Evolutionary conservation across 2,329 filamentous ascomycete genomes (phyloP).

Genomic region (Trichoderma sp.): DNA sequence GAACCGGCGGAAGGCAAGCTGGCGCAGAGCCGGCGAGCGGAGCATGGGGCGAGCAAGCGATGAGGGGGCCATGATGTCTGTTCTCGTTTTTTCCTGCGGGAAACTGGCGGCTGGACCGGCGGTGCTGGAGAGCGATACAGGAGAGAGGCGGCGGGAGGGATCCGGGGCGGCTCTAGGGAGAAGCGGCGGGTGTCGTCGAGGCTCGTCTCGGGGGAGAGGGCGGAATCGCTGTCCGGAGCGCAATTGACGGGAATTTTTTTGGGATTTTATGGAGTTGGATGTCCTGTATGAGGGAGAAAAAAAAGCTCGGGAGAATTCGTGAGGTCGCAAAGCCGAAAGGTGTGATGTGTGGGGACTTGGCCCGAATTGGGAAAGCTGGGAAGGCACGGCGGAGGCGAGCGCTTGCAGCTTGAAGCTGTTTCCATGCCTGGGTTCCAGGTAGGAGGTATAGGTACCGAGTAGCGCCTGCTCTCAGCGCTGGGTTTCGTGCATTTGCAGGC

Average conservation of each 20-base stretch:
- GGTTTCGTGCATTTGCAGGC: neutral
- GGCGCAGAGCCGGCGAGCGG: constrained; percentile 50
- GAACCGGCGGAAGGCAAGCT: constrained; percentile 57
- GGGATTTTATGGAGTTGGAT: constrained; percentile 17
- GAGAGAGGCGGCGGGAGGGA: constrained; percentile 1
- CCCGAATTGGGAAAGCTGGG: constrained; percentile 39
- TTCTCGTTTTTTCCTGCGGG: neutral
- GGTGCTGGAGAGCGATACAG: neutral
- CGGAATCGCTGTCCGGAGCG: constrained; percentile 29
- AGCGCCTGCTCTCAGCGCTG: neutral
- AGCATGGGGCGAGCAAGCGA: constrained; percentile 49
- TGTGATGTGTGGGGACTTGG: constrained; percentile 35
- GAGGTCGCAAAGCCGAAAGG: constrained; percentile 37
- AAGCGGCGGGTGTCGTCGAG: constrained; percentile 8
- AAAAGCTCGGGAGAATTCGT: constrained; percentile 54
- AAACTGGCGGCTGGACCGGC: constrained; percentile 22
- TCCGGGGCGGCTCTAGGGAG: constrained; percentile 5
- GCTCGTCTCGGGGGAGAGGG: constrained; percentile 19
- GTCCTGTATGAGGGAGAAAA: constrained; percentile 39
- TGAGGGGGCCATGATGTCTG: constrained; percentile 40
- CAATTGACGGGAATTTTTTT: constrained; percentile 43
- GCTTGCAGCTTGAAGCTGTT: neutral
- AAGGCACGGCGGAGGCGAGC: constrained; percentile 22
- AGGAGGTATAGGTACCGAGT: neutral
- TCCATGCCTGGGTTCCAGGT: neutral